phyloP scores from a whole-genome alignment of 1,284 basidiomycete species.

The Ceratorhiza oryzae-sativae region DNA sequence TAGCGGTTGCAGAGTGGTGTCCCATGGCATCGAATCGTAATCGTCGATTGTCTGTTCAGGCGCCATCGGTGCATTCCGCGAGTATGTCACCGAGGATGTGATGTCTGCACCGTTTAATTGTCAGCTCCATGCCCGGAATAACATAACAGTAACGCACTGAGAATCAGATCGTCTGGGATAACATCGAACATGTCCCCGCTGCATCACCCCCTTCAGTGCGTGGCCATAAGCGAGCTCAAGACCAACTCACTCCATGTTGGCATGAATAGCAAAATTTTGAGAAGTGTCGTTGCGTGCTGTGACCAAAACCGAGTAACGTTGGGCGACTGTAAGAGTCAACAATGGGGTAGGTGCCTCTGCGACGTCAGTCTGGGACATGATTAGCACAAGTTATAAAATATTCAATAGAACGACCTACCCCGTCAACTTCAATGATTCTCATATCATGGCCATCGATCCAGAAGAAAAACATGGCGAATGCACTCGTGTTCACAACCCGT shows the following conservation, averaged over 20 bases:
- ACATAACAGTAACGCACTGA: constrained; percentile 60
- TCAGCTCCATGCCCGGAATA: constrained; percentile 46
- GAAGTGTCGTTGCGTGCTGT: constrained; percentile 85
- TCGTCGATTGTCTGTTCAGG: constrained; percentile 60
- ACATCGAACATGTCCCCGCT: constrained; percentile 80
- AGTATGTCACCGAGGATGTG: constrained; percentile 79
- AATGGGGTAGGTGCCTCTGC: constrained; percentile 74
- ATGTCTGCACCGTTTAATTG: constrained; percentile 57
- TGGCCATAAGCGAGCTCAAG: not conserved
- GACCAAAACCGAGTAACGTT: constrained; percentile 93
- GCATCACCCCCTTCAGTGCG: constrained; percentile 7
- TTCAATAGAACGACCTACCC: constrained; percentile 54
- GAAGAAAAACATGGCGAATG: constrained; percentile 79
- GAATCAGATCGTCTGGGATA: constrained; percentile 70
- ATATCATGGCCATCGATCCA: constrained; percentile 93
- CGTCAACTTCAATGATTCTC: constrained; percentile 88
- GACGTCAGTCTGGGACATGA: constrained; percentile 68
- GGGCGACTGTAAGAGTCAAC: constrained; percentile 80
- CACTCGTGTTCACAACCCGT: constrained; percentile 77
- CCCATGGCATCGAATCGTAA: constrained; percentile 68
- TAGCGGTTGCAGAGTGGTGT: constrained; percentile 61
- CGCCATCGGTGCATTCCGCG: constrained; percentile 57
- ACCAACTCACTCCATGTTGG: constrained; percentile 76
- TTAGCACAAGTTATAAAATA: not conserved
- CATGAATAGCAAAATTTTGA: constrained; percentile 87